Conservation (phyloP, 257 asterid species). For the Lithospermum erythrorhizon region DNA sequence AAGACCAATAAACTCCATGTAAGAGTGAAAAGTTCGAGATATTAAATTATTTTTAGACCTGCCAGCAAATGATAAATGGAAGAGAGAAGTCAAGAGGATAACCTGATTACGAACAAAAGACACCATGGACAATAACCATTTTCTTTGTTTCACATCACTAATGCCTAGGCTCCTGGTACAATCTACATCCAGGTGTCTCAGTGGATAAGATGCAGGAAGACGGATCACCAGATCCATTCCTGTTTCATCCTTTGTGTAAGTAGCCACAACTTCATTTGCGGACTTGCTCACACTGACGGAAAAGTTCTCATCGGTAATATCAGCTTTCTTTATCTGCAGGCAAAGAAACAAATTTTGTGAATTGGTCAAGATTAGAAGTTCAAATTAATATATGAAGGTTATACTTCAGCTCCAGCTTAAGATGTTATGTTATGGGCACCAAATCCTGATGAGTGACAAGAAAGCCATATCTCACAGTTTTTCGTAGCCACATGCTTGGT, state of each 20-base stretch:
- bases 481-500: neutral
- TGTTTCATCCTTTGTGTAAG: constrained; percentile 92
- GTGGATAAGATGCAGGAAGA: constrained; percentile 93
- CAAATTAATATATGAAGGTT: neutral
- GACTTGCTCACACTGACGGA: constrained; percentile 85
- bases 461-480: too few relatives aligned
- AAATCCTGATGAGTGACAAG: too few relatives aligned
- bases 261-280: constrained; percentile 94
- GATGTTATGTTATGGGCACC: constrained; percentile 1
- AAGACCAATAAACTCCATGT: neutral
- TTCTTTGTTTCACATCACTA: constrained; percentile 77
- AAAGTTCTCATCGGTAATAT: constrained; percentile 76
- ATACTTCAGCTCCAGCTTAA: neutral
- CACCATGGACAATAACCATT: constrained; percentile 94
- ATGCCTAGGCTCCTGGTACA: constrained; percentile 95
- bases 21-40: neutral
- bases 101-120: constrained; percentile 93
- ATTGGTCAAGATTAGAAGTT: neutral
- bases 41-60: neutral
- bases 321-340: constrained; percentile 77
- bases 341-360: constrained; percentile 5
- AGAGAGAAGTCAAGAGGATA: constrained; percentile 8
- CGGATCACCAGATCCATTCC: constrained; percentile 94
- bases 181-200: constrained; percentile 81
- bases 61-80: neutral